A percentile compares a stretch with the other conserved stretches of the same genome.
phyloP scores from a whole-genome alignment of 257 asterid genomes.

The Voacanga thouarsii region DNA sequence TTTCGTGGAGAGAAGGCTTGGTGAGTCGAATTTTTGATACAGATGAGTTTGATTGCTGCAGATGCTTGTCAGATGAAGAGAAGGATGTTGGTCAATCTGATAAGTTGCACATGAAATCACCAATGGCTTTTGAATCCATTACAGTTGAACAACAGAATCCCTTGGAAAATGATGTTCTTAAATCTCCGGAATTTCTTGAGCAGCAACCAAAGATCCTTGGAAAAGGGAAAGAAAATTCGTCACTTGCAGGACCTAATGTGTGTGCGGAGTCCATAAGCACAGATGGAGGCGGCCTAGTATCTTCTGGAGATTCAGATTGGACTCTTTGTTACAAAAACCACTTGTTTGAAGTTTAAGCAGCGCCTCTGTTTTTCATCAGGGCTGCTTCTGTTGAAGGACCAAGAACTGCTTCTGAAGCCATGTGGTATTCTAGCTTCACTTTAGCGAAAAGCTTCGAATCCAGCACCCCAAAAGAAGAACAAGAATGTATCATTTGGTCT shows the following conservation, averaged over 20 bases:
- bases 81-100: conserved; percentile 18
- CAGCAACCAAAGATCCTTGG: conserved; percentile 40
- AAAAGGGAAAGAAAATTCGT: conserved; percentile 30
- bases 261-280: conserved; percentile 77
- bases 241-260: conserved; percentile 8
- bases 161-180: conserved; percentile 19
- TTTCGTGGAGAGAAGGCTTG: conserved; percentile 74
- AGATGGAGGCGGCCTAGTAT: conserved; percentile 59
- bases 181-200: conserved; percentile 46
- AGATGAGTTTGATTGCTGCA: conserved; percentile 65
- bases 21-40: conserved; percentile 26
- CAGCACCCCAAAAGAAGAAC: neutral
- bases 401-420: neutral
- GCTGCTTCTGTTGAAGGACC: too few relatives aligned
- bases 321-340: conserved; percentile 31
- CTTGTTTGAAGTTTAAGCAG: conserved; percentile 30
- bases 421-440: neutral
- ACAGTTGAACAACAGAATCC: conserved; percentile 21
- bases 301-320: conserved; percentile 83
- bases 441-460: neutral
- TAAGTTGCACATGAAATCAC: conserved; percentile 14
- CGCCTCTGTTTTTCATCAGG: conserved; percentile 1
- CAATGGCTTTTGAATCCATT: conserved; percentile 7
- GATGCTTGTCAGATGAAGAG: conserved; percentile 74
- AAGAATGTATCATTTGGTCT: neutral